Base-by-base conservation (phyloP, 192 early-diverging fungal species). In the Coemansia sp. region DNA sequence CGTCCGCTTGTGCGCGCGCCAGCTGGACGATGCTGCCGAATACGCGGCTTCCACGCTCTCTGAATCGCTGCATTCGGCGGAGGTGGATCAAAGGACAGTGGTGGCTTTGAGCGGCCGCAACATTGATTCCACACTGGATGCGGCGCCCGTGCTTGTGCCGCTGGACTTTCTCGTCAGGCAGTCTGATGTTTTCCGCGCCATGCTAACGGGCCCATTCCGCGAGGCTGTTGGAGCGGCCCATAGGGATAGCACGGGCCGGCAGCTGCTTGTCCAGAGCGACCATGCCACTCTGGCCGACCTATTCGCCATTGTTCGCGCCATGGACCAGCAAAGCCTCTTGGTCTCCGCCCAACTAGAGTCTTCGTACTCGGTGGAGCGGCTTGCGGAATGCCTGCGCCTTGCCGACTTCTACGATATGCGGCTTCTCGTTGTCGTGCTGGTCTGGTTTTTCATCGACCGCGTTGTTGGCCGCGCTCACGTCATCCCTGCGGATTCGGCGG, bases 121-220 rank as follows among this genome's bases (percentile, higher is more conserved):
- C 44, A 46, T 14, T 5, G 46, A 49, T 5, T 3, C 15, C 6
- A n/a, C 46, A 1, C 7, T 2, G 9, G 12, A 26, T 9, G 5
- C 0, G 24, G 5, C 51, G 9, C 52, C 59, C 5, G 56, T 71
- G 18, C n/a, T n/a, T 18, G 55, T 68, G 4, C 64, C 73, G 7
- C 36, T 66, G 34, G 36, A 26, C 7, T 62, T 82, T 20, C 41
- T 82, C 14, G 46, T 43, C 9, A 35, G 16, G 0, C 63, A 70
- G 39, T 82, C 79, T 14, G 44, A 64, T 6, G 74, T 82, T 14
- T 73, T 82, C 33, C 35, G 39, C 11, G 68, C 66, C 8, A 76
- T 82, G 74, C 68, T 82, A 15, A 57, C 55, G 0, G 75, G 79
- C 30, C 33, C 16, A 5, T 82, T 82, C 51, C 55, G 61, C 0